These are phyloP conservation scores for Phytopythium helicoides DNA, from an alignment of 352 stramenopile genomes.

Conservation along the genomic window DNA sequence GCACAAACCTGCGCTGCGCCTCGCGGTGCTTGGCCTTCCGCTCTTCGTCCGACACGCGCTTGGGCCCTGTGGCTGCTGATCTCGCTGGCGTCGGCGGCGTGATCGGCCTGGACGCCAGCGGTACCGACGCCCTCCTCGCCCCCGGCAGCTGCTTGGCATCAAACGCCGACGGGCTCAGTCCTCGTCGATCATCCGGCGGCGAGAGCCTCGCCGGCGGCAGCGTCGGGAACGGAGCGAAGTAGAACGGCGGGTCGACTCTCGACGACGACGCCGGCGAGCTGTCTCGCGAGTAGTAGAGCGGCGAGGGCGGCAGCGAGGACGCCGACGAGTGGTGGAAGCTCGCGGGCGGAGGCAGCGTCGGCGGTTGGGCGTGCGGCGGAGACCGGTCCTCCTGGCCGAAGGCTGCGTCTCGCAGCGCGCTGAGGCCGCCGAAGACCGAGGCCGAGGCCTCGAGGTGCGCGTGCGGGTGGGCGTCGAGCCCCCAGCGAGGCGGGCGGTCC, in stretches of 20 bases:
- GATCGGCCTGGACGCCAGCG: conserved; percentile 6
- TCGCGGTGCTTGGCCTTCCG: conserved; percentile 53
- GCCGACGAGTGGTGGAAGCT: conserved; percentile 8
- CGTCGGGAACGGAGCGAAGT: conserved; percentile 23
- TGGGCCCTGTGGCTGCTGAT: conserved; percentile 7
- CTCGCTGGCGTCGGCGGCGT: conserved; percentile 12
- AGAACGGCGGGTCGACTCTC: conserved; percentile 7
- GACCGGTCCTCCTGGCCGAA: conserved; percentile 6
- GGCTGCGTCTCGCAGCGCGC: conserved; percentile 7
- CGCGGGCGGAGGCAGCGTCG: not conserved
- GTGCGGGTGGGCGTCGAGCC: conserved; percentile 1
- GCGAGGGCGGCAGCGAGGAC: conserved; percentile 3
- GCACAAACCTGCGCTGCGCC: conserved; percentile 45
- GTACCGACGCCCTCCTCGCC: conserved; percentile 16
- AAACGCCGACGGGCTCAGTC: not conserved
- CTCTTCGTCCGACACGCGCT: conserved; percentile 41
- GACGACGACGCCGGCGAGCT: conserved; percentile 16
- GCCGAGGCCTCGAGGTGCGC: conserved; percentile 5
- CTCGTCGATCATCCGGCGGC: conserved; percentile 12
- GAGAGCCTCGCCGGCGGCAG: conserved; percentile 9
- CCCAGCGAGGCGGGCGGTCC: conserved; percentile 1
- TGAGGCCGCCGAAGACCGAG: conserved; percentile 7
- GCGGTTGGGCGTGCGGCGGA: not conserved
- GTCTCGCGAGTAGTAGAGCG: conserved; percentile 15
- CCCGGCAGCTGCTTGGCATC: conserved; percentile 16